Evolutionary conservation across 176 grass and related monocot species (phyloP).

Genomic region (Themeda triandra): DNA sequence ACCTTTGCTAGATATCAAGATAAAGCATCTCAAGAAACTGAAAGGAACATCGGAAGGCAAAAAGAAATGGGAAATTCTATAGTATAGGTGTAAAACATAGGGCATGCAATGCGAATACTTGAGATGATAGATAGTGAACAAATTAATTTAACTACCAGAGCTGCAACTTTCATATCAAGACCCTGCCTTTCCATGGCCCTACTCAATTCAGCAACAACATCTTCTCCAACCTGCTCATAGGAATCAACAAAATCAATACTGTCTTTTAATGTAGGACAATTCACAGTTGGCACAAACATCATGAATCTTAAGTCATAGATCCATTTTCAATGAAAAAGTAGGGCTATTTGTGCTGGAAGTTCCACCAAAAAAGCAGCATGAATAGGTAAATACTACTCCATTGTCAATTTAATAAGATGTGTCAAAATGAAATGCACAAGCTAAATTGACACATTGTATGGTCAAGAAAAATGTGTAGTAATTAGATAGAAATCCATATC

Average conservation of each 20-base stretch:
- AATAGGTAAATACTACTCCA: background rate
- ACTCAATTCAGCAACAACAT: conserved; percentile 83
- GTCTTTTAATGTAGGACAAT: background rate
- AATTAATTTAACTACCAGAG: conserved; percentile 52
- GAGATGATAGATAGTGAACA: background rate
- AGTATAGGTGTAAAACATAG: background rate
- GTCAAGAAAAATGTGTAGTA: background rate
- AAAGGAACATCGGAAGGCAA: background rate
- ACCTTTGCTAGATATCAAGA: background rate
- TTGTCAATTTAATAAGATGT: background rate
- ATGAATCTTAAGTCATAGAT: background rate
- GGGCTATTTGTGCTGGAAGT: background rate
- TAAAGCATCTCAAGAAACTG: background rate
- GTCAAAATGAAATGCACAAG: background rate
- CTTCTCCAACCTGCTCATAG: conserved; percentile 70
- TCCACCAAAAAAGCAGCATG: background rate
- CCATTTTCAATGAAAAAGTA: background rate
- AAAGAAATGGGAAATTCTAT: background rate
- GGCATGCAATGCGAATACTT: background rate
- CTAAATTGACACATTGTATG: conserved; percentile 11
- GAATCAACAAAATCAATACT: conserved; percentile 22
- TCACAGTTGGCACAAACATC: background rate
- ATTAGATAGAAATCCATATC: background rate
- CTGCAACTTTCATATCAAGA: conserved; percentile 84
- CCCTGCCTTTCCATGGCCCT: conserved; percentile 78